Evolutionary conservation across 345 rosid species (phyloP), one percentile per base, ranked within the genome.

Genomic region (Gossypium longicalyx): DNA sequence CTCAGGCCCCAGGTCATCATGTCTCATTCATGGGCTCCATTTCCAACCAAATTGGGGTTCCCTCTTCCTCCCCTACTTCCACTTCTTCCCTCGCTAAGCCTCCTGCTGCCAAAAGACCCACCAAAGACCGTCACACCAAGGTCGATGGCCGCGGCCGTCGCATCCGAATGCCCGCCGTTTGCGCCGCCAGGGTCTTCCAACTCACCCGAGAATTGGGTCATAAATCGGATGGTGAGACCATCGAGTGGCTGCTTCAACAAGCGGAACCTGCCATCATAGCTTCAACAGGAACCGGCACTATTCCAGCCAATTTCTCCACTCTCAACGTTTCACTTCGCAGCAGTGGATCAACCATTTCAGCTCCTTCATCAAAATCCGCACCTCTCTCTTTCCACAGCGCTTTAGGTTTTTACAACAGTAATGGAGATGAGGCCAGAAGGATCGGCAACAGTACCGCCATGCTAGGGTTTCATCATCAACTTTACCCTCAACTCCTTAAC

Each of bases 141-240:
- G 97, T 91, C 19, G 97, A 91, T 10, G 97, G 97, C 58, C 91
- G 97, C 6, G 97, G 97, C 51, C 85, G 97, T 20, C 69, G 97
- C 66, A 91, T 91, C 81, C 89, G 97, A 27, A 91, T 91, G 94
- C 97, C 97, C 43, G 93, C 94, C 71, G 66, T 88, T 70, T 91
- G 94, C 63, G 97, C 97, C 1, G 97, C 97, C 7, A 78, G 97
- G 62, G 97, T 91, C 47, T 91, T 91, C 52, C 97, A 91, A 75
- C 82, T 91, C 2, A 91, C 94, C 0, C 79, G 93, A 47, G 97
- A 91, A 73, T 77, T 91, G 34, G 64, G 64, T 23, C 94, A 91
- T 63, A 91, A 91, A 80, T 89, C 97, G 27, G 94, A 91, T 25
- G 97, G 97, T 0, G 97, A 91, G 76, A 91, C 97, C 25, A 88